Percentiles rank a stretch among this genome's conserved stretches.
Evolutionary conservation across 441 rosid genomes (phyloP).

Genomic region (Populus hybrid): DNA sequence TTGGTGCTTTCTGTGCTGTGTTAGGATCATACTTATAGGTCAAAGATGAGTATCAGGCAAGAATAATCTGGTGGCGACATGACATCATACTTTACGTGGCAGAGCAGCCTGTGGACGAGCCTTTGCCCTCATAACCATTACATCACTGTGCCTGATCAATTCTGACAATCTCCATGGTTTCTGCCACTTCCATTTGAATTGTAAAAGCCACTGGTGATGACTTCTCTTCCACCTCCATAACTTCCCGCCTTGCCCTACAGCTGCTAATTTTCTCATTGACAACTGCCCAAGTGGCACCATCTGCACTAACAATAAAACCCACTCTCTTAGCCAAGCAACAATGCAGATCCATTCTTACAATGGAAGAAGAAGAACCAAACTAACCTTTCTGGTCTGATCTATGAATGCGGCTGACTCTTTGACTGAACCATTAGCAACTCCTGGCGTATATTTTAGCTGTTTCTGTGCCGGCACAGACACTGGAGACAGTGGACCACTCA

Average conservation of each 20-base stretch:
- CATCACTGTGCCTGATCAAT: constrained; percentile 85
- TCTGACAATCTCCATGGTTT: constrained; percentile 99
- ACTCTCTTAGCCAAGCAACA: constrained; percentile 18
- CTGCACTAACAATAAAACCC: constrained; percentile 38
- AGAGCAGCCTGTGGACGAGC: constrained; percentile 57
- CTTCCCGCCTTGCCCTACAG: constrained; percentile 71
- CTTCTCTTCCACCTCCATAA: constrained; percentile 99
- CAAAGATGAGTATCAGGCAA: constrained; percentile 35
- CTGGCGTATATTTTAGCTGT: constrained; percentile 88
- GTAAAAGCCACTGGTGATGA: constrained; percentile 95
- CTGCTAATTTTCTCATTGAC: constrained; percentile 65
- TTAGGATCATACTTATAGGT: constrained; percentile 32
- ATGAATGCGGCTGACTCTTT: constrained; percentile 62
- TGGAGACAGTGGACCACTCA: constrained; percentile 59
- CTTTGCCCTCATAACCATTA: constrained; percentile 62
- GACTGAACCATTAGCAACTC: constrained; percentile 68
- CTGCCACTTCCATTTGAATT: constrained; percentile 99
- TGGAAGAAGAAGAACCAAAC: constrained; percentile 9
- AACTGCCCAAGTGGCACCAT: constrained; percentile 84
- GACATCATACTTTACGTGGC: constrained; percentile 31
- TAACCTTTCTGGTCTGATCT: constrained; percentile 72
- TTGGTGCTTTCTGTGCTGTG: constrained; percentile 26
- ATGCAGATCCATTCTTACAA: constrained; percentile 7
- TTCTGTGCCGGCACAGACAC: constrained; percentile 84
- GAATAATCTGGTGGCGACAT: constrained; percentile 20